Base-by-base conservation (phyloP, 345 rosid genomes). In the Eucalyptus regnans region DNA sequence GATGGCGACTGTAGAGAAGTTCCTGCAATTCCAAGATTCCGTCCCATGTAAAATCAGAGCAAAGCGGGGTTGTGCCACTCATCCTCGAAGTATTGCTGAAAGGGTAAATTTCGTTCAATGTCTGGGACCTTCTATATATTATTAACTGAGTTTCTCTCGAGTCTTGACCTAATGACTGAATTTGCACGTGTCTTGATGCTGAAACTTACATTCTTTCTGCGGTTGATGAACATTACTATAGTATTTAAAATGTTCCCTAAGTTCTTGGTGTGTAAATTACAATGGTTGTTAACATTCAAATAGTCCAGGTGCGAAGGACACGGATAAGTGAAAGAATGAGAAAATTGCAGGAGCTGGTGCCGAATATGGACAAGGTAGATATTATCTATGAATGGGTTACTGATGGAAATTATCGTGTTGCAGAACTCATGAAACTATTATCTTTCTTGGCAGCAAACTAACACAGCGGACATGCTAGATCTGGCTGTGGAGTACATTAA, bases 41-140 rank as follows among this genome's bases (percentile, higher is more conserved):
- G 98, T 96, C 90, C 99, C 99, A 81, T 98, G 98, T 92, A 98
- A 97, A 90, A 92, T 95, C 71, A 91, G 99, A 92, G 99, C 99
- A 37, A 98, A 98, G 93, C 97, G 99, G 33, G 99, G 99, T n/a
- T 97, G 97, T 50, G 99, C 99, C 50, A 98, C 99, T 89, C 99
- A 98, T 93, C 99, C 99, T 92, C 95, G 99, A 91, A 98, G 99
- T 92, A 96, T 98, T 27, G 99, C 99, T 23, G 99, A 98, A 91
- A 91, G 99, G 94, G 99, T 98, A 95, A 88, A 80, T 51, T 17
- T 44, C 15, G 14, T 48, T 68, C 62, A 13, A 51, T 17, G n/a
- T 52, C 58, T 50, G 48, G 84, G 84, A 76, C 84, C 84, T 76
- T 76, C 48, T 41, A 76, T 41, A 76, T 76, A 12, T 76, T 76